Conservation (phyloP, 148 eudicot genomes). For the Camellia japonica region DNA sequence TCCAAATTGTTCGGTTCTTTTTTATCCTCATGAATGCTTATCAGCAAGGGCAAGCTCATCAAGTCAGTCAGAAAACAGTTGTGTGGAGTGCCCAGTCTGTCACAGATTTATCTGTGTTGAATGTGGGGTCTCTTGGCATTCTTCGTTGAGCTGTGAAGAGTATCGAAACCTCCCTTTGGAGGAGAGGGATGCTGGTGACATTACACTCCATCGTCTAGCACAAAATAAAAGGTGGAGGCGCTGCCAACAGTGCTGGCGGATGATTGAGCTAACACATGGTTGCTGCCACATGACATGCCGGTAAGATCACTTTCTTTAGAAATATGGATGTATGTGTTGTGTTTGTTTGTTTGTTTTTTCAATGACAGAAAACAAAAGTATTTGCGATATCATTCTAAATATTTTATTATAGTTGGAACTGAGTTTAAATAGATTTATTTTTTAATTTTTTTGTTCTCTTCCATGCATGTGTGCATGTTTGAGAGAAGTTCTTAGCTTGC, state of each 20-base stretch:
- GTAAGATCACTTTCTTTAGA: slow-evolving; percentile 35
- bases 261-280: slow-evolving; percentile 68
- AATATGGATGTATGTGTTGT: neutral
- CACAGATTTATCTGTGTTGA: slow-evolving; percentile 53
- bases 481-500: neutral
- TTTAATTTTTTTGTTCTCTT: neutral
- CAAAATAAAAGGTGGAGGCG: slow-evolving; percentile 66
- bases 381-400: neutral
- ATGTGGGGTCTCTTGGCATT: slow-evolving; percentile 80
- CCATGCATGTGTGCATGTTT: neutral
- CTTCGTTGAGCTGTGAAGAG: slow-evolving; percentile 66
- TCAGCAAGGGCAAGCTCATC: slow-evolving; percentile 50
- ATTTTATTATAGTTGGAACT: neutral
- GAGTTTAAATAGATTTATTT: neutral
- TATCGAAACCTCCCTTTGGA: slow-evolving; percentile 55
- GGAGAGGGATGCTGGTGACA: slow-evolving; percentile 54
- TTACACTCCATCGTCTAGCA: slow-evolving; percentile 52
- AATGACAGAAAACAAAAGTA: neutral
- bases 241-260: slow-evolving; percentile 66
- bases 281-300: slow-evolving; percentile 75
- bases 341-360: too few species aligned
- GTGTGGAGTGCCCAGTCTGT: slow-evolving; percentile 73
- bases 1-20: slow-evolving; percentile 58
- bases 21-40: slow-evolving; percentile 58
- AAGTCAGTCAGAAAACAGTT: slow-evolving; percentile 41